Base-by-base conservation (phyloP, 2,329 filamentous ascomycete species). In the Volutella citrinella region DNA sequence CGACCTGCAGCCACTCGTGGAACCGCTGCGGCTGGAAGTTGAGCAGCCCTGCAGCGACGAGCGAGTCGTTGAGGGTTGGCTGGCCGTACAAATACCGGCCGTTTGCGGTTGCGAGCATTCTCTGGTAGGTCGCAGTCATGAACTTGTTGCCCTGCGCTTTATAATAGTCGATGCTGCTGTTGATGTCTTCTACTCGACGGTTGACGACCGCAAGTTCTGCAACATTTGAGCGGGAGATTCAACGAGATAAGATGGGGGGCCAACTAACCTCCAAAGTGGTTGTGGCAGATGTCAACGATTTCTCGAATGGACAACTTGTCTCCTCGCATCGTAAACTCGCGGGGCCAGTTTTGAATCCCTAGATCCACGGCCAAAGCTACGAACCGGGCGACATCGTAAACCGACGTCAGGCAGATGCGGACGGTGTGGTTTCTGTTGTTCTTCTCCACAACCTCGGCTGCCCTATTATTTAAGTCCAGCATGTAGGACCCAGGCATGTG, bases 371-470 rank as follows among this genome's bases (percentile, higher is more conserved):
- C 77, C n/a, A 79, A 76, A 10, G 81, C 80, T 8, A 89, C 67
- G 46, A 84, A 87, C n/a, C 72, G 70, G 16, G 75, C 84, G 6
- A 87, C 75, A 49, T 90, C 85, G 43, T 77, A 68, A 12, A 80
- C 75, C 5, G 82, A 82, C 3, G 82, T 88, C 65, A 89, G 65
- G 46, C 76, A 82, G 6, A 89, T 60, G 7, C 64, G 69, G n/a
- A 74, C 70, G 0, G 66, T 61, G 17, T 69, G 62, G 0, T 74
- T 73, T 5, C 66, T 59, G 2, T 61, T 49, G 37, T 74, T 73
- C n/a, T 64, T 68, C 20, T 75, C 70, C 3, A 82, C 76, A 7
- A 82, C 74, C 43, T 80, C 73, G 3, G 82, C 82, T 13, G 65
- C 69, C 48, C 72, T 73, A 6, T 55, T 61, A 26, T 70, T 70